Evolutionary conservation across 129 eudicot species (phyloP).

Genomic region (Flaveria ramosissima): DNA sequence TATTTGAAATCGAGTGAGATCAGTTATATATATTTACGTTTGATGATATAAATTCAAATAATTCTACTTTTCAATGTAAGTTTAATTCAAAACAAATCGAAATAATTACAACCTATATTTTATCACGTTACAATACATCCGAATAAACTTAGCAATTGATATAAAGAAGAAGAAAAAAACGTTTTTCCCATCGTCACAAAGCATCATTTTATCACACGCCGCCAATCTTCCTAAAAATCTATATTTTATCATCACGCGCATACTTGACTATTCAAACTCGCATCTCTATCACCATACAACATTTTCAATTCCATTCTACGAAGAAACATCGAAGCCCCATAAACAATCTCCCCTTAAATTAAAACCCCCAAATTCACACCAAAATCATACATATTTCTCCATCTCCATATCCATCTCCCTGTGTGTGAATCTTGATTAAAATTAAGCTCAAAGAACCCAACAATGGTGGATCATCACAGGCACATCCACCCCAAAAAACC

Average conservation of each 20-base stretch:
- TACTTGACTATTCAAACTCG: constrained; percentile 28
- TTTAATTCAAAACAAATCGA: too few relatives aligned
- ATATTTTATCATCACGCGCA: constrained; percentile 7
- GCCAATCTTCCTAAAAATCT: not conserved
- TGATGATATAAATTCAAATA: too few relatives aligned
- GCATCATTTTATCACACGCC: not conserved
- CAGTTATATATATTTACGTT: too few relatives aligned
- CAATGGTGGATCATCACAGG: constrained; percentile 46
- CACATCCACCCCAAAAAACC: constrained; percentile 42
- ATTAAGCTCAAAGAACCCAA: constrained; percentile 10
- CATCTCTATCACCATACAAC: not conserved
- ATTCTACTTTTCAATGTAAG: too few relatives aligned
- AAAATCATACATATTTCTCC: not conserved
- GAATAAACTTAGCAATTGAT: too few relatives aligned
- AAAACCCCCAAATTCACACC: not conserved
- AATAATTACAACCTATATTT: too few relatives aligned
- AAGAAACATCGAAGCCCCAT: constrained; percentile 20
- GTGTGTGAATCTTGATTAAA: not conserved
- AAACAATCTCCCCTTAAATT: constrained; percentile 15
- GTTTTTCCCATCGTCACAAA: too few relatives aligned
- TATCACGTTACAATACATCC: too few relatives aligned
- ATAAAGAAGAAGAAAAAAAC: too few relatives aligned
- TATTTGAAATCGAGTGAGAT: too few relatives aligned
- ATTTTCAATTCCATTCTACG: not conserved
- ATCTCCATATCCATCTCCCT: not conserved